Evolutionary conservation across 2,329 filamentous ascomycete genomes (phyloP), one percentile per base, ranked within the genome.

Genomic region (Sordariomycetes sp.): DNA sequence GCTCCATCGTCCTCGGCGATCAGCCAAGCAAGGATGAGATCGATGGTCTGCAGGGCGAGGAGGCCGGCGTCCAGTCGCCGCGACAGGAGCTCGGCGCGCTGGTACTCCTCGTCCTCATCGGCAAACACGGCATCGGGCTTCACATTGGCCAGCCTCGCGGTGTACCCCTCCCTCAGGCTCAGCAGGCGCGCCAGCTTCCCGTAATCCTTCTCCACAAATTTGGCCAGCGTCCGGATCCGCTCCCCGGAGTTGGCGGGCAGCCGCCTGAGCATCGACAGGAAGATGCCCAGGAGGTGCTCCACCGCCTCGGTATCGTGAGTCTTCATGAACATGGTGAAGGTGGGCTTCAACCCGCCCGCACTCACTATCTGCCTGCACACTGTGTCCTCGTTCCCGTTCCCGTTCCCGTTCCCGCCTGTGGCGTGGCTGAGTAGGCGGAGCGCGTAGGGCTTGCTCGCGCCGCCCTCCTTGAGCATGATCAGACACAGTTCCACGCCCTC

Each of bases 201-300:
- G 67, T 95, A 96, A 62, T 96, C 85, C 67, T 90, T 95, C 69
- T 99, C 94, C 20, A 96, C 87, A 65, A 97, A 97, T 66, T 99
- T 99, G 53, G 91, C 92, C 3, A 97, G 78, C 1, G 86, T 81
- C 3, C 94, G 82, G 63, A 97, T 95, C 6, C 94, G 81, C 35
- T 85, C 78, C 0, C 89, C 77, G 1, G 89, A 90, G 35, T 89
- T 82, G 17, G 84, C 87, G 0, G 91, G 90, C 1, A 99, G 71
- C 3, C 85, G 77, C 25, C 90, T 85, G 1, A 99, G 76, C 67
- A 99, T 79, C 0, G 87, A 89, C 1, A 88, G 82, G 61, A 97
- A 90, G 10, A 97, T 87, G 10, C 88, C 86, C 7, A 97, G 75
- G 0, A 97, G 73, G 67, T 96, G 91, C 65, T 95, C 90, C 0